Evolutionary conservation across 768 basidiomycete species (phyloP).

Genomic region (Trametes cubensis): DNA sequence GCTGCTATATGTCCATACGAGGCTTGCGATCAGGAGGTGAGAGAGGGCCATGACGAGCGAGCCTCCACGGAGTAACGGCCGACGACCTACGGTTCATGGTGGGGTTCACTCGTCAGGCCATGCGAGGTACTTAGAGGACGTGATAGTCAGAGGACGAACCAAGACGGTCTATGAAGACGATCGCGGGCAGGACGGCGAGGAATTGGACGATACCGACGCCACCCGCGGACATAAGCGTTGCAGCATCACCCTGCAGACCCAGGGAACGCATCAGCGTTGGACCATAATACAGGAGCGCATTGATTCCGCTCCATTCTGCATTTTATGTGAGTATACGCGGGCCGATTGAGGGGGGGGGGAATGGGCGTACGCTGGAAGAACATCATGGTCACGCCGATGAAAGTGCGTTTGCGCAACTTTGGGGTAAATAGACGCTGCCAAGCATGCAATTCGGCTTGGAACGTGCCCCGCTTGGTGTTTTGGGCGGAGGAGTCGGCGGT

Average conservation of each 20-base stretch:
- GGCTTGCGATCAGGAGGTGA: slow-evolving; percentile 63
- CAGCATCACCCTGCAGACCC: slow-evolving; percentile 60
- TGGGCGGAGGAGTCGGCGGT: slow-evolving; percentile 1
- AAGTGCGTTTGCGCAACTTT: slow-evolving; percentile 61
- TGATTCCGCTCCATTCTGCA: slow-evolving; percentile 86
- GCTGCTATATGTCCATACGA: slow-evolving; percentile 56
- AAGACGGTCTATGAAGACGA: slow-evolving; percentile 66
- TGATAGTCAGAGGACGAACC: slow-evolving; percentile 45
- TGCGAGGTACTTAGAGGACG: background rate
- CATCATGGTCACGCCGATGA: slow-evolving; percentile 75
- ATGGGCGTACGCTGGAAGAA: slow-evolving; percentile 75
- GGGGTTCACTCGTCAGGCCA: background rate
- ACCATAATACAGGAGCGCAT: slow-evolving; percentile 82
- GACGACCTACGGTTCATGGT: slow-evolving; percentile 49
- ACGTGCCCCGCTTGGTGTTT: slow-evolving; percentile 13
- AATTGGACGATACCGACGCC: slow-evolving; percentile 82
- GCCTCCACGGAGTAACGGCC: slow-evolving; percentile 65
- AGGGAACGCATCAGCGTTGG: slow-evolving; percentile 69
- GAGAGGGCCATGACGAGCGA: slow-evolving; percentile 64
- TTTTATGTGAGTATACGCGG: background rate
- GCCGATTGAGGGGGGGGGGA: background rate
- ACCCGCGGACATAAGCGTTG: slow-evolving; percentile 70
- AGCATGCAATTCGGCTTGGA: slow-evolving; percentile 40
- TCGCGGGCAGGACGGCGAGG: slow-evolving; percentile 73
- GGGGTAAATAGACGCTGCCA: slow-evolving; percentile 62